Evolutionary conservation across 169 alveolate species (phyloP), one percentile per base, ranked within the genome.

Genomic region (Cryptosporidium sp.): DNA sequence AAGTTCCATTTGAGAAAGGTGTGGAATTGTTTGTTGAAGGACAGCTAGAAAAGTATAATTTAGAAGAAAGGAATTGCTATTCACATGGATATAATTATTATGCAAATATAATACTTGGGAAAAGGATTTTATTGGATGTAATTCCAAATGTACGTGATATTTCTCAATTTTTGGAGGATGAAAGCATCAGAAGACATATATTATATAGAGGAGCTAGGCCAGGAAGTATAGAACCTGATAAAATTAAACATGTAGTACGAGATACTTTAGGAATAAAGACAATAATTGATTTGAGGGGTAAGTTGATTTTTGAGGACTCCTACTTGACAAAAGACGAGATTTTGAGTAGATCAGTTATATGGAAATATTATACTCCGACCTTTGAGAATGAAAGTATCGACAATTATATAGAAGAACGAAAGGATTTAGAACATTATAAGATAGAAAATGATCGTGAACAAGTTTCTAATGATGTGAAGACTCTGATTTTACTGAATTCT

Each of bases 161-260:
- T 4, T 42, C 89, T 14, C 75, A 44, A 33, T 80, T 80, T 80
- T 31, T 65, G 21, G 33, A 62, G 45, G 33, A 26, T 42, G 18
- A 7, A 35, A 23, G 56, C 29, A 8, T 80, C 12, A 60, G 69
- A 62, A 60, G 52, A 31, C 75, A 80, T 33, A 12, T 80, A 26
- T 53, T 80, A 44, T 80, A 62, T 42, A 80, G 89, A 48, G 89
- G 89, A 21, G 89, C 75, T 9, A 80, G 89, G 48, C 89, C 89
- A 21, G 89, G 89, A n/a, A 29, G 89, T 18, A 9, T 65, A 26
- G 89, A 80, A n/a, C 89, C 89, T n/a, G 89, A 80, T 80, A 80
- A 80, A 42, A 18, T 80, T 16, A 80, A 80, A 31, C 80, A 80
- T 29, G 33, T 65, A 9, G 29, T 80, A 26, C 31, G 75, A 21